Evolutionary conservation across 352 stramenopile genomes (phyloP), one percentile per base, ranked within the genome.

Genomic region (Pythium myriotylum): DNA sequence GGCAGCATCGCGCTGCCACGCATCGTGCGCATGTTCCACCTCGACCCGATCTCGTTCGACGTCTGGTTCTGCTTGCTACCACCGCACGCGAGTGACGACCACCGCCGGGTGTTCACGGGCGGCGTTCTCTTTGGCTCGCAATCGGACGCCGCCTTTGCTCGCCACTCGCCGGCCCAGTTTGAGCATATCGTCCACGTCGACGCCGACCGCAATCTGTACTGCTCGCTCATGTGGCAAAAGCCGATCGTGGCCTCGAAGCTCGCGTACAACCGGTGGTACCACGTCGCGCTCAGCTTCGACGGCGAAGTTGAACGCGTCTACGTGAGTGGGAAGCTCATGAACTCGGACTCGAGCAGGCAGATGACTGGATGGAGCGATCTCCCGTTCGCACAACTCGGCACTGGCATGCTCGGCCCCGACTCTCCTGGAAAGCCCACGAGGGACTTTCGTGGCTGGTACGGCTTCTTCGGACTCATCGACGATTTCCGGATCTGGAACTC

Each of bases 371-470:
- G 81, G 79, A 52, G 47, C 4, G 79, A 78, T n/a, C 50, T 91
- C 6, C 60, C 59, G 10, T 69, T 86, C 54, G 72, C 74, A 6
- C 85, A 81, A 35, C 48, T 91, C 41, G 81, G 81, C 45, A 76
- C 77, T 1, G 81, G 81, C 19, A 87, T 78, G 64, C 80, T 91
- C 42, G 81, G 72, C 32, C 47, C 61, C 1, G 65, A 71, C 17
- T 78, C 75, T 3, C 83, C 81, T 24, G 60, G 60, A 6, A 23
- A 23, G 23, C 80, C 80, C 14, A 64, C 81, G 39, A 60, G 71
- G 1, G 72, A 85, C 12, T 91, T 88, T 48, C 62, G 69, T 1
- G 79, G 79, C 40, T 91, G 81, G 81, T 91, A 88, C 48, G 79
- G 77, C 24, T 91, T 89, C 32, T 84, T 76, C 33, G 81, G 81